Percentiles rank a stretch among this genome's conserved stretches.
Conservation (phyloP, 805 yeast genomes). For the Gaillardinia entomophila region DNA sequence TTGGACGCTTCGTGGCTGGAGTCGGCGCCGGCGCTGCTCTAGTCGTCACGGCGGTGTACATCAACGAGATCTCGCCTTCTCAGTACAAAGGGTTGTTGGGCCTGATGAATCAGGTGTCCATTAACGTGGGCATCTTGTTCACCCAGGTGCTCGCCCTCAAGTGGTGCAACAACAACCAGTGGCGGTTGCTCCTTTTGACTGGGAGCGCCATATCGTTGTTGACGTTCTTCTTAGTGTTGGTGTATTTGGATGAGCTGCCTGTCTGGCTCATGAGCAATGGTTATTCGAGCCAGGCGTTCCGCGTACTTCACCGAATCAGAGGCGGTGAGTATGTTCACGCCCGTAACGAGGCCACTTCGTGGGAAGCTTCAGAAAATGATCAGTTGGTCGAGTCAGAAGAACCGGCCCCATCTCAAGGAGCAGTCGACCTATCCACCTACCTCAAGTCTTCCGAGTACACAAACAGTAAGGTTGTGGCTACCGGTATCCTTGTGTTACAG, state of each 20-base stretch:
- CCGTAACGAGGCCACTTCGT: constrained; percentile 31
- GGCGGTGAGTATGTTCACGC: constrained; percentile 33
- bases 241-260: constrained; percentile 69
- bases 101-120: constrained; percentile 81
- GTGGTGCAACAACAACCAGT: constrained; percentile 59
- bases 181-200: constrained; percentile 68
- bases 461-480: constrained; percentile 59
- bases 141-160: constrained; percentile 71
- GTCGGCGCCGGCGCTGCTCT: constrained; percentile 83
- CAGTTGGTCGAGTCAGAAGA: constrained; percentile 8
- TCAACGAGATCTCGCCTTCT: constrained; percentile 75
- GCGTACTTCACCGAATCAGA: constrained; percentile 28
- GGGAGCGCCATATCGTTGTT: constrained; percentile 52
- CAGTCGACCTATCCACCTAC: constrained; percentile 36
- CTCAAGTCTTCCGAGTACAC: constrained; percentile 45
- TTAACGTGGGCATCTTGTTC: constrained; percentile 76
- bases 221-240: constrained; percentile 35
- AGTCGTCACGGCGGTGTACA: constrained; percentile 77
- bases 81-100: constrained; percentile 73
- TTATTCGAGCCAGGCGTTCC: constrained; percentile 33
- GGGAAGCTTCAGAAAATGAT: constrained; percentile 16
- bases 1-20: constrained; percentile 78
- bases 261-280: constrained; percentile 66
- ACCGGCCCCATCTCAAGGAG: neutral
- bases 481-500: constrained; percentile 74